phyloP scores from a whole-genome alignment of 2,329 filamentous ascomycete species.

The Pyrenophora tritici-repentis region DNA sequence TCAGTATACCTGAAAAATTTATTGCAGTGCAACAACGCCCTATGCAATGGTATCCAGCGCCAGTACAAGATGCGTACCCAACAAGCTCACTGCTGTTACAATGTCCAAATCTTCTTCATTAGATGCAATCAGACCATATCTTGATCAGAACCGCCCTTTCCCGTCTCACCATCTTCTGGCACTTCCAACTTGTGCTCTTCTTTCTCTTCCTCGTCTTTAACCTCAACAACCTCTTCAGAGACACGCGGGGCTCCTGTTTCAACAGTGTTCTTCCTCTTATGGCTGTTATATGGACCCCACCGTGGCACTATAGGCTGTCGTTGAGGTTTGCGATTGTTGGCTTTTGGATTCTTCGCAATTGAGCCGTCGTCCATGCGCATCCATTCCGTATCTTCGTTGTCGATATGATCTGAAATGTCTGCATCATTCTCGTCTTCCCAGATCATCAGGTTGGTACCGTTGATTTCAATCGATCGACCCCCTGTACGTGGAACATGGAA shows the following conservation, averaged over 20 bases:
- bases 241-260: slow-evolving; percentile 28
- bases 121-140: slow-evolving; percentile 18
- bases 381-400: slow-evolving; percentile 43
- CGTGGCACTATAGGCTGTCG: slow-evolving; percentile 31
- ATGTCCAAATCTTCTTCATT: background rate
- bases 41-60: slow-evolving; percentile 20
- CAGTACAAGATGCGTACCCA: slow-evolving; percentile 22
- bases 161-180: slow-evolving; percentile 6
- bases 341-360: slow-evolving; percentile 45
- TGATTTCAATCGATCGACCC: slow-evolving; percentile 44
- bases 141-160: slow-evolving; percentile 21
- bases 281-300: slow-evolving; percentile 42
- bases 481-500: slow-evolving; percentile 49
- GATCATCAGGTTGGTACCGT: slow-evolving; percentile 47
- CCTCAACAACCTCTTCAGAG: slow-evolving; percentile 27
- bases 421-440: slow-evolving; percentile 48
- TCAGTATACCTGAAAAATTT: background rate
- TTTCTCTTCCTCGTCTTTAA: slow-evolving; percentile 13
- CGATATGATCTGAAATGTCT: slow-evolving; percentile 47
- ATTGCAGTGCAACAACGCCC: slow-evolving; percentile 11
- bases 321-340: slow-evolving; percentile 39
- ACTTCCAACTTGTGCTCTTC: slow-evolving; percentile 20
- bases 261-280: slow-evolving; percentile 32
- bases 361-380: slow-evolving; percentile 47
- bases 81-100: background rate